Conservation (phyloP, 129 eudicot genomes). For the Ambrosia trifida region DNA sequence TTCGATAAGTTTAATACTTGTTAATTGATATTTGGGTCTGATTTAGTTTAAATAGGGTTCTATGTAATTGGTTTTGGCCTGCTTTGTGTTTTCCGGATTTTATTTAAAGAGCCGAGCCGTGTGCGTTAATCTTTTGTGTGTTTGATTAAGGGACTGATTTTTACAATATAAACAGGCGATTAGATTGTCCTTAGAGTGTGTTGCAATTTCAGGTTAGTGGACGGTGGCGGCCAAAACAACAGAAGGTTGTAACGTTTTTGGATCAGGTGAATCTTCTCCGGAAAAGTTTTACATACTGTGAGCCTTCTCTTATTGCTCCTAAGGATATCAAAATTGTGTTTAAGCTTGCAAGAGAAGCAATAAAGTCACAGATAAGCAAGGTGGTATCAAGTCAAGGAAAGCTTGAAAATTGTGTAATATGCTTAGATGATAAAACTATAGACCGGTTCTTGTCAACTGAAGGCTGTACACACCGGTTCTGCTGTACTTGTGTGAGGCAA, state of each 20-base stretch:
- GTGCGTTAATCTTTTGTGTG: too few species aligned
- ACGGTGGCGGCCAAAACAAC: slow-evolving; percentile 53
- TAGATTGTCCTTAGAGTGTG: neutral
- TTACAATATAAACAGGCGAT: too few species aligned
- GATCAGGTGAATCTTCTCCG: slow-evolving; percentile 42
- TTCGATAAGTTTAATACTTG: neutral
- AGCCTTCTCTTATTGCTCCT: slow-evolving; percentile 46
- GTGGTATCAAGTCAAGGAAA: slow-evolving; percentile 30
- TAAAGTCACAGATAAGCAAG: slow-evolving; percentile 50
- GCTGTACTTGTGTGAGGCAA: slow-evolving; percentile 80
- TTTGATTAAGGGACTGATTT: too few species aligned
- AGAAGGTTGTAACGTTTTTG: slow-evolving; percentile 39
- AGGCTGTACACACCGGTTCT: slow-evolving; percentile 65
- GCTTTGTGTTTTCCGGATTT: too few species aligned
- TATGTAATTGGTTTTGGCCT: too few species aligned
- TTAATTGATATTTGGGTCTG: too few species aligned
- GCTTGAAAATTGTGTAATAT: slow-evolving; percentile 64
- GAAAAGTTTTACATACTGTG: slow-evolving; percentile 47
- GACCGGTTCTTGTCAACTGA: slow-evolving; percentile 48
- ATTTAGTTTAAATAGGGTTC: too few species aligned
- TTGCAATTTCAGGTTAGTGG: slow-evolving; percentile 52
- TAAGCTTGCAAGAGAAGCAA: slow-evolving; percentile 71
- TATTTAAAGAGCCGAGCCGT: too few species aligned
- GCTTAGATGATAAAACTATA: slow-evolving; percentile 55
- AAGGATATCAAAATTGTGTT: slow-evolving; percentile 61